phyloP scores from a whole-genome alignment of 225 moss, liverwort and hornwort genomes.

The Antitrichia curtipendula region DNA sequence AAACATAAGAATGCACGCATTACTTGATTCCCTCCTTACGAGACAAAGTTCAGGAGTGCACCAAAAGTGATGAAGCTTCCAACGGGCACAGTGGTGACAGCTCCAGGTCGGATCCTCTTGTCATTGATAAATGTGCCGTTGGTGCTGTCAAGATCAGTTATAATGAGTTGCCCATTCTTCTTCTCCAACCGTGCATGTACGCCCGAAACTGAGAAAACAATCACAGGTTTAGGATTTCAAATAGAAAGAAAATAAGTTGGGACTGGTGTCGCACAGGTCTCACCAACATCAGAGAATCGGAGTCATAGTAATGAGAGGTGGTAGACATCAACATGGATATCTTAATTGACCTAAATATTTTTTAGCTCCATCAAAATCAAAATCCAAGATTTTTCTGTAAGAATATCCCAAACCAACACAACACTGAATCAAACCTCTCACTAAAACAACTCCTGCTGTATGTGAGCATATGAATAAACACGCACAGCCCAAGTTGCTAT shows the following conservation, averaged over 20 bases:
- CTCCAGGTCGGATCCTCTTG: slow-evolving; percentile 61
- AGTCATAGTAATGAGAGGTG: background rate
- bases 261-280: background rate
- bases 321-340: background rate
- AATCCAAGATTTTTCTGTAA: background rate
- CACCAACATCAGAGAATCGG: background rate
- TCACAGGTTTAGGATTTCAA: background rate
- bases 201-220: slow-evolving; percentile 37
- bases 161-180: slow-evolving; percentile 27
- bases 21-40: background rate
- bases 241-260: background rate
- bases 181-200: slow-evolving; percentile 71
- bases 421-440: background rate
- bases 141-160: slow-evolving; percentile 72
- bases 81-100: slow-evolving; percentile 39
- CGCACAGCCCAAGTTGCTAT: background rate
- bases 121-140: slow-evolving; percentile 72
- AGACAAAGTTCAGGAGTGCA: background rate
- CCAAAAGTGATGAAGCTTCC: slow-evolving; percentile 65
- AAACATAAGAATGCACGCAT: background rate
- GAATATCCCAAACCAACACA: background rate
- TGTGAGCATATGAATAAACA: background rate
- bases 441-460: background rate
- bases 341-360: no score
- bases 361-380: no score